Base-by-base conservation (phyloP, 108 stramenopile species). In the Discostella pseudostelligera region DNA sequence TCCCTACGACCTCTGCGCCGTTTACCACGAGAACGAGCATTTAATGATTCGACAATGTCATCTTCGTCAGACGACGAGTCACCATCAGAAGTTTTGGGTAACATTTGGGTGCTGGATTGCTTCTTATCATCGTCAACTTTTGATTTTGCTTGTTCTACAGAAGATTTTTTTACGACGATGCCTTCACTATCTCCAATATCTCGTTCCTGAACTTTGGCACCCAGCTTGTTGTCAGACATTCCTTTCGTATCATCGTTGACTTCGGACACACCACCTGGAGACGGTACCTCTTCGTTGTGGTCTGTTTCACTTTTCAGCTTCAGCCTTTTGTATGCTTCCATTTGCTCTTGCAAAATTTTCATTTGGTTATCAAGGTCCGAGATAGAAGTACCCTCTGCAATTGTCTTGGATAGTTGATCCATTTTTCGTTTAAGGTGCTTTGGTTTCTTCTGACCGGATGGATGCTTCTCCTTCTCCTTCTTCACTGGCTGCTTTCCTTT, bases 391-490 rank as follows among this genome's bases (percentile, higher is more conserved):
- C 73, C 76, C 11, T 68, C 72, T 21, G 63, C 45, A 39, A 65
- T 37, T 43, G 72, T 70, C 44, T 61, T 54, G 10, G 77, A 61
- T 20, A 78, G 59, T 24, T 83, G 77, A 35, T 86, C 78, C 50
- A 93, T 66, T 57, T 93, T 93, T 40, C 92, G 69, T 53, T 88
- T 84, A 49, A 93, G 65, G 75, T 93, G 92, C 62, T 93, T 93
- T 1, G 92, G 92, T 69, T 93, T 93, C 54, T 87, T 86, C 28
- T 72, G 37, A 54, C 85, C 81, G 1, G 32, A n/a, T 7, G 37
- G 44, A 8, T 70, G 14, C 29, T 53, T 78, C 20, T 10, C 35
- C 19, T 78, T 69, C 28, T 74, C 65, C 56, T 55, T 67, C 16
- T 74, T 72, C 11, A 29, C n/a, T 26, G 55, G 54, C 24, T 9